These are phyloP conservation scores for Trichophyton benhamiae DNA, from an alignment of 2,329 filamentous ascomycete species.

Conservation along the genomic window DNA sequence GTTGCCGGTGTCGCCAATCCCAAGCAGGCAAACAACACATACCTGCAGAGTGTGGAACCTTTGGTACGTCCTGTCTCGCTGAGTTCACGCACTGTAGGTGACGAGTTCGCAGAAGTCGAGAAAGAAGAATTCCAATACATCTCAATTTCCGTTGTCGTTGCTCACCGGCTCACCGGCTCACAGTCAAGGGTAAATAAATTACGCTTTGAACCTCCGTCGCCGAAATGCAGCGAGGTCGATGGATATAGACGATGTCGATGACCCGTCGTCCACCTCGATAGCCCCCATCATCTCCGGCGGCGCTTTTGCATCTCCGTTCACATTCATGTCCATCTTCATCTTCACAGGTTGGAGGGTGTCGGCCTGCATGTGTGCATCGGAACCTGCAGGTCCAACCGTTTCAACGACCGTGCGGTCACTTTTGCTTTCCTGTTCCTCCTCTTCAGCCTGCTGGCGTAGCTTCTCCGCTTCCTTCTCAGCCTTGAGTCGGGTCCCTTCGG, in stretches of 20 bases:
- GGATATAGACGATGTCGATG: slow-evolving; percentile 24
- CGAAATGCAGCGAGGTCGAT: slow-evolving; percentile 27
- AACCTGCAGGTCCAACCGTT: neutral
- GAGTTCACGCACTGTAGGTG: neutral
- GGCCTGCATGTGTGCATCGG: neutral
- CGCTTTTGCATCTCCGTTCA: slow-evolving; percentile 9
- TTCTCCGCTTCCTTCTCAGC: slow-evolving; percentile 35
- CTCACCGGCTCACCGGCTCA: neutral
- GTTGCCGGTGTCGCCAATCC: neutral
- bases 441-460: slow-evolving; percentile 9
- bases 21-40: neutral
- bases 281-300: slow-evolving; percentile 13
- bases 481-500: slow-evolving; percentile 46
- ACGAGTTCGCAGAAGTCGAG: neutral
- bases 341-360: neutral
- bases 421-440: slow-evolving; percentile 8
- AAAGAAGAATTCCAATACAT: neutral
- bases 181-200: neutral
- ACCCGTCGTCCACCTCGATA: slow-evolving; percentile 28
- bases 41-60: neutral
- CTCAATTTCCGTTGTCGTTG: neutral
- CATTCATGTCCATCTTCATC: slow-evolving; percentile 3
- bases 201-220: slow-evolving; percentile 17
- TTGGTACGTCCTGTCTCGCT: neutral
- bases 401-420: slow-evolving; percentile 1